These are phyloP conservation scores for Monilinia fructigena DNA, from an alignment of 2,329 filamentous ascomycete species.

Conservation along the genomic window DNA sequence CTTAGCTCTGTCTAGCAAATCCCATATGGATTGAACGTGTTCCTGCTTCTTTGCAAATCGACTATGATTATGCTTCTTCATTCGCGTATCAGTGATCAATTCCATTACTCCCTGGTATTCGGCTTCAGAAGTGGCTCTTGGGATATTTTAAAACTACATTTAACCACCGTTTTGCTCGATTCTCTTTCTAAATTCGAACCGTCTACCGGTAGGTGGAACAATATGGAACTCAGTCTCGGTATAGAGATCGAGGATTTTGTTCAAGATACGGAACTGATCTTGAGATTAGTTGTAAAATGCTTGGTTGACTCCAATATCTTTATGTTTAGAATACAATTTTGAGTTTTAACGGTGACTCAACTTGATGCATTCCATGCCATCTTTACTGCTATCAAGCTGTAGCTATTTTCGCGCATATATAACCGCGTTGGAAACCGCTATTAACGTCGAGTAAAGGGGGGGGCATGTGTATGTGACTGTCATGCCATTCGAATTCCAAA, in stretches of 20 bases:
- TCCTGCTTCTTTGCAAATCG: neutral
- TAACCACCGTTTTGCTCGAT: neutral
- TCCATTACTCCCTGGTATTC: neutral
- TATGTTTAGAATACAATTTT: neutral
- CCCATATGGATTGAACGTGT: neutral
- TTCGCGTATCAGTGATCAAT: neutral
- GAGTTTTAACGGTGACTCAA: neutral
- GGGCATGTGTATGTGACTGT: no score
- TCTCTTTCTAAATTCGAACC: neutral
- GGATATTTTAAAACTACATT: neutral
- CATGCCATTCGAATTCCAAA: no score
- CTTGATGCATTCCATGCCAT: neutral
- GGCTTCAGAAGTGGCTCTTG: neutral
- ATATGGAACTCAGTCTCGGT: neutral
- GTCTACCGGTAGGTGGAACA: neutral
- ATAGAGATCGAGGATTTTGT: constrained; percentile 1
- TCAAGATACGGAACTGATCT: neutral
- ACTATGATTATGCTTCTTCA: neutral
- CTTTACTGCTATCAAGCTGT: no score
- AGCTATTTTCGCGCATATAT: no score
- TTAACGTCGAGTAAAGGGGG: no score
- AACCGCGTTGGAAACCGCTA: neutral
- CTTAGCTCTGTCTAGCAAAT: neutral
- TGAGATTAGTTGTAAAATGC: neutral
- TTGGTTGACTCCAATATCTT: neutral